Evolutionary conservation across 2,329 filamentous ascomycete species (phyloP), one percentile per base, ranked within the genome.

Genomic region (Fusarium nelsonii): DNA sequence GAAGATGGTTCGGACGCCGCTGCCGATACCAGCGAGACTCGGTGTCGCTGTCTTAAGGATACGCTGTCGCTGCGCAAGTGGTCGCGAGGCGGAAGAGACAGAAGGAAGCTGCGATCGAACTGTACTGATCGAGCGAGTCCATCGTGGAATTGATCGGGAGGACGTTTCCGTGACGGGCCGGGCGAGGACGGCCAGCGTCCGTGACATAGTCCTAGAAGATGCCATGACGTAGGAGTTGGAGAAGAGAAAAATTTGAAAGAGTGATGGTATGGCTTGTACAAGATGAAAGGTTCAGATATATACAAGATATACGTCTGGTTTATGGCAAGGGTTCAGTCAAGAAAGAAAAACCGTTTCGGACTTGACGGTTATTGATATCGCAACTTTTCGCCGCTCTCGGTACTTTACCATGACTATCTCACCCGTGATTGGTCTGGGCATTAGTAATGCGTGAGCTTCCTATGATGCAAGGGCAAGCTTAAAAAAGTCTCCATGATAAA

Each of bases 1-100:
- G 84, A 98, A 99, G 80, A 99, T 97, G 26, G 90, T 94, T 69
- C 95, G 90, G 63, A 78, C 78, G 50, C 82, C 81, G 55, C 75
- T 75, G 32, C 78, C 74, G 51, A 75, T 69, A 43, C 74, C 56
- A 63, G 71, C 68, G 41, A 76, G 66, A 48, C 70, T 61, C 14
- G 75, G 71, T 28, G 58, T 57, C 16, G 65, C 37, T 15, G 52
- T 63, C 23, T 40, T 56, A 45, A 68, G 52, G 55, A 63, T 45
- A 23, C 52, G 54, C 46, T 69, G 55, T 53, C 45, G 57, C 44
- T 58, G 63, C 40, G 62, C 53, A 28, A 59, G 65, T 48, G 75
- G 72, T 34, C 76, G 74, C n/a, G 65, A 53, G 20, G 66, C 61
- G 28, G 71, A 64, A 20, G 69, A 58, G n/a, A 65, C 45, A 50